These are phyloP conservation scores for Linnemannia elongata DNA, from an alignment of 192 early-diverging fungal genomes.

Conservation along the genomic window DNA sequence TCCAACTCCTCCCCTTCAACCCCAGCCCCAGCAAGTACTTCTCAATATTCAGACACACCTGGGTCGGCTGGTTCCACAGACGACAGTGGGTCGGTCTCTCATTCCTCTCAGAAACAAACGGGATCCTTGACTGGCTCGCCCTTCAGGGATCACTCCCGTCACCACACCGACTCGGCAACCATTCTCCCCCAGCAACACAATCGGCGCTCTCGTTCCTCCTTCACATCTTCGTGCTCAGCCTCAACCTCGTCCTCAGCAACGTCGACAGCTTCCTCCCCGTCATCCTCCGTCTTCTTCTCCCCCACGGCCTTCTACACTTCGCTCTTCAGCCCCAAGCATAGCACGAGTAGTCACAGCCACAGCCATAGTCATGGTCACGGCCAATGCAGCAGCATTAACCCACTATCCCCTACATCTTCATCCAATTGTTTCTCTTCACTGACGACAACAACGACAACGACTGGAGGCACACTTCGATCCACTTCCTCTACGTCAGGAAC, in stretches of 20 bases:
- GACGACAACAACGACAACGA: background rate
- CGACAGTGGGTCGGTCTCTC: slow-evolving; percentile 5
- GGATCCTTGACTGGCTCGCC: background rate
- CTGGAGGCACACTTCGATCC: background rate
- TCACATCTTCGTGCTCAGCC: slow-evolving; percentile 25
- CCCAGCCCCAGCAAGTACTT: background rate
- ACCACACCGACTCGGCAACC: slow-evolving; percentile 31
- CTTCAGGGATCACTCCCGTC: slow-evolving; percentile 17
- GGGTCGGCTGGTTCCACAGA: background rate
- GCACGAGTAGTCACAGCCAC: slow-evolving; percentile 3
- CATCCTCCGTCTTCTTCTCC: slow-evolving; percentile 4
- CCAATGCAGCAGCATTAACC: slow-evolving; percentile 2
- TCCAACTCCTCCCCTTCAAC: slow-evolving; percentile 11
- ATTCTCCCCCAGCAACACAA: slow-evolving; percentile 10
- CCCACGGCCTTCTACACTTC: slow-evolving; percentile 27
- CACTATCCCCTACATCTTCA: background rate
- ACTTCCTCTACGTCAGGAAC: background rate
- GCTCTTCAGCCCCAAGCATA: slow-evolving; percentile 19
- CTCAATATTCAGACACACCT: background rate
- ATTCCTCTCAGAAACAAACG: background rate
- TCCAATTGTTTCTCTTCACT: slow-evolving; percentile 2
- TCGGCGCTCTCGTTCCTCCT: slow-evolving; percentile 15
- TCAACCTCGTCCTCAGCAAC: slow-evolving; percentile 15
- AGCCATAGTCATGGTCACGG: background rate
- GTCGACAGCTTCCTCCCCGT: background rate